Evolutionary conservation across 1,284 basidiomycete species (phyloP).

Genomic region (Chalciporus sp.): DNA sequence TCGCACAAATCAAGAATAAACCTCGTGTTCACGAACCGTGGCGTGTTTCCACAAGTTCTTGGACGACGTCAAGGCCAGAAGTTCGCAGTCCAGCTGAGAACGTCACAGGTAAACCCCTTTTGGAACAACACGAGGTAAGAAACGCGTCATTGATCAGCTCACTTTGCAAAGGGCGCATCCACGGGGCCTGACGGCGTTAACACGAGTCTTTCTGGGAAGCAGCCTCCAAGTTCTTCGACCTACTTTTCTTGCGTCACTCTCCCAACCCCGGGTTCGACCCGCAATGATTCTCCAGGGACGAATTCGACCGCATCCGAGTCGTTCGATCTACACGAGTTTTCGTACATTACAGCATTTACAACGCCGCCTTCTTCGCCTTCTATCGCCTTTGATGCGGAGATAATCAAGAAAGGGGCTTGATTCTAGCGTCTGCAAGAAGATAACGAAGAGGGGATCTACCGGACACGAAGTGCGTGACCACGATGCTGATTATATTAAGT

Average conservation of each 20-base stretch:
- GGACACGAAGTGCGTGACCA: background rate
- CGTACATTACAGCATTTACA: conserved; percentile 34
- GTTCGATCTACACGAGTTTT: conserved; percentile 36
- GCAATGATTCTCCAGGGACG: conserved; percentile 16
- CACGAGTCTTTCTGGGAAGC: conserved; percentile 6
- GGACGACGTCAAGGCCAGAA: conserved; percentile 23
- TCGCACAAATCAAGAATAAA: conserved; percentile 2
- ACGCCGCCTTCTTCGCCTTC: conserved; percentile 35
- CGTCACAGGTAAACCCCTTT: conserved; percentile 14
- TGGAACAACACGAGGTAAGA: background rate
- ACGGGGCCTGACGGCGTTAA: background rate
- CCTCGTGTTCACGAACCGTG: conserved; percentile 4
- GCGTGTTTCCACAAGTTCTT: conserved; percentile 15
- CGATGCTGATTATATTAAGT: conserved; percentile 7
- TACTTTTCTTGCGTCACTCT: conserved; percentile 14
- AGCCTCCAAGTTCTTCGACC: background rate
- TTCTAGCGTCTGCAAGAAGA: conserved; percentile 14
- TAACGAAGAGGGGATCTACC: conserved; percentile 7
- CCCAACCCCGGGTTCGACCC: conserved; percentile 3
- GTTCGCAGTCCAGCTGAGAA: conserved; percentile 12
- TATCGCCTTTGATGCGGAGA: conserved; percentile 7
- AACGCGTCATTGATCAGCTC: background rate
- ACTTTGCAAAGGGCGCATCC: conserved; percentile 11
- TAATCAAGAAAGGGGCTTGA: conserved; percentile 11
- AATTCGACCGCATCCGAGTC: conserved; percentile 17